Base-by-base conservation (phyloP, 2,329 filamentous ascomycete genomes). In the Sporothrix dimorphospora region DNA sequence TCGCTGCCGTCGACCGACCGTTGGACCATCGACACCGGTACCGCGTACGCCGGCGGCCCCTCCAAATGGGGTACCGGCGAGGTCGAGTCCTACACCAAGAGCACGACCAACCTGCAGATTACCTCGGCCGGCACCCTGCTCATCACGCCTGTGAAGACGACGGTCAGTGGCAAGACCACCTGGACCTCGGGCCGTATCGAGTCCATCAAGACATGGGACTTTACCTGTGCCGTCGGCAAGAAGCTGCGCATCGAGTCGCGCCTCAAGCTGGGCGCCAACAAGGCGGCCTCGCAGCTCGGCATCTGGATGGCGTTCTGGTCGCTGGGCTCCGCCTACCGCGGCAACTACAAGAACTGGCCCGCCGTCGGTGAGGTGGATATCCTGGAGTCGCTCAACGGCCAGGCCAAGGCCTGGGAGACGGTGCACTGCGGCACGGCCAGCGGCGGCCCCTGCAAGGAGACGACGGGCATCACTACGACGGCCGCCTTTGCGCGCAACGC, bases 221-320 rank as follows among this genome's bases (percentile, higher is more conserved):
- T 84, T 72, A 73, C 74, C 16, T 81, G 80, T 69, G 76, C 73
- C 0, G 30, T 76, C 4, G 80, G 81, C 61, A 75, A 79, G 40
- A 79, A 78, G 69, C 73, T 85, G 68, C 79, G 80, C 70, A 78
- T 83, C 69, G 81, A 85, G 75, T 79, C 81, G 5, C 75, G 75
- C 19, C 78, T 85, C 73, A 80, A 78, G 75, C 75, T 85, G 3
- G 80, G 81, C n/a, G 71, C 30, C 70, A 76, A 77, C 21, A 45
- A 78, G 1, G 68, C 71, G 34, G 27, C 69, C 9, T 68, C 75
- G 4, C 80, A 82, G 72, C 74, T 79, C 65, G 82, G 83, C 21
- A 82, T 85, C 75, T 85, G 84, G 84, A 82, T 81, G 0, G 84
- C 83, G 0, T 85, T 85, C 74, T 85, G 83, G 84, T 77, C 81